phyloP scores from a whole-genome alignment of 2,329 filamentous ascomycete genomes.

The Dactylellina leptospora region DNA sequence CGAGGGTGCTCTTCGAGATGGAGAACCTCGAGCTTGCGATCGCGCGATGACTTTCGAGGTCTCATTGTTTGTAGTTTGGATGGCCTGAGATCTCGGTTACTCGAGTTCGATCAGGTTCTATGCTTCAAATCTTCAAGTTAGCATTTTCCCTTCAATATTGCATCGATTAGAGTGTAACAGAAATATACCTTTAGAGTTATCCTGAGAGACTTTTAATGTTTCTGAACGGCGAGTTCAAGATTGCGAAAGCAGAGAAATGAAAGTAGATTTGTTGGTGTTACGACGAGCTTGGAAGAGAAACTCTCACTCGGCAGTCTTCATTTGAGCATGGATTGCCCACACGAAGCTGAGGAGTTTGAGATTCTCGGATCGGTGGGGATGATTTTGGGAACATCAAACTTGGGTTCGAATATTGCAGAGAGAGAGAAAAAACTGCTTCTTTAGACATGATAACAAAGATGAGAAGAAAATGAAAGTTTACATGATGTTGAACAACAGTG shows the following conservation, averaged over 20 bases:
- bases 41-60: background rate
- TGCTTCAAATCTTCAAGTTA: background rate
- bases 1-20: constrained; percentile 2
- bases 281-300: background rate
- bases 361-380: no score
- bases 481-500: no score
- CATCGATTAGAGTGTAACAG: no score
- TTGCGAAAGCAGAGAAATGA: background rate
- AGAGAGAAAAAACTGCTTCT: no score
- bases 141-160: background rate
- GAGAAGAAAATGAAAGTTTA: no score
- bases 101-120: constrained; percentile 6
- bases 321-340: background rate
- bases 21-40: background rate
- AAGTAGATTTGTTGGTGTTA: background rate
- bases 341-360: no score
- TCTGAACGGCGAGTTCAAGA: background rate
- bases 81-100: background rate
- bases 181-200: no score
- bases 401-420: no score
- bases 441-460: no score
- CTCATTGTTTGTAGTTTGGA: background rate
- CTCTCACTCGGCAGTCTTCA: background rate
- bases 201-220: background rate
- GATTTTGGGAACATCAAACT: no score